Evolutionary conservation across 169 alveolate species (phyloP), one percentile per base, ranked within the genome.

Genomic region (Perkinsus olseni): DNA sequence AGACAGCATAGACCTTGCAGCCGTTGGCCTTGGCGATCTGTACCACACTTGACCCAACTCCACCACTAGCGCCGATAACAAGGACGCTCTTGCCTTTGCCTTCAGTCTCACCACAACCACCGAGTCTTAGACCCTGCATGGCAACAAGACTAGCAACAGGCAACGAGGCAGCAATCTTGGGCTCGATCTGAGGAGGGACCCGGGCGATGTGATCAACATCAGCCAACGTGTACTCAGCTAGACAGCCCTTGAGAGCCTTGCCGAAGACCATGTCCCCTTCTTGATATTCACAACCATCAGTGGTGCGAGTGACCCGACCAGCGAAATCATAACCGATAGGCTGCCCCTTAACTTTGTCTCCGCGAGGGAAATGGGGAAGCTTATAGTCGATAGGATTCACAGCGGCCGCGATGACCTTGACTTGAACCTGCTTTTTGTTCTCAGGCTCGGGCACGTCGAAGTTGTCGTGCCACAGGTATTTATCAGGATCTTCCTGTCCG

Each of bases 311-410:
- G 6, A 45, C 62, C 24, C 62, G 62, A 45, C 62, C 62, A 17
- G 62, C 62, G 17, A 45, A 45, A 17, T 45, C 62, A 45, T 45
- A 45, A 17, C 62, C 62, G 17, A 45, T 45, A 17, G 62, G 62
- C 17, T 45, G 62, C 6, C 62, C 62, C 62, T 45, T 45, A 6
- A 45, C 62, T 45, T 45, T 45, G 62, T 45, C 62, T 45, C 62
- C 62, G 17, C 62, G 62, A 45, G 62, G 62, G 62, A 45, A 45
- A 45, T 45, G 62, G 6, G 62, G 39, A 6, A 90, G n/a, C 92
- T 90, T 90, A 38, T 90, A 90, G 45, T 90, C 92, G n/a, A 90
- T 38, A 21, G 92, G 92, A 20, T 90, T 90, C 38, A 90, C 62
- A 45, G 62, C 62, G 62, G 62, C 48, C 10, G 39, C 92, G 17